Evolutionary conservation across 257 asterid genomes (phyloP).

Genomic region (Echites panduratus): DNA sequence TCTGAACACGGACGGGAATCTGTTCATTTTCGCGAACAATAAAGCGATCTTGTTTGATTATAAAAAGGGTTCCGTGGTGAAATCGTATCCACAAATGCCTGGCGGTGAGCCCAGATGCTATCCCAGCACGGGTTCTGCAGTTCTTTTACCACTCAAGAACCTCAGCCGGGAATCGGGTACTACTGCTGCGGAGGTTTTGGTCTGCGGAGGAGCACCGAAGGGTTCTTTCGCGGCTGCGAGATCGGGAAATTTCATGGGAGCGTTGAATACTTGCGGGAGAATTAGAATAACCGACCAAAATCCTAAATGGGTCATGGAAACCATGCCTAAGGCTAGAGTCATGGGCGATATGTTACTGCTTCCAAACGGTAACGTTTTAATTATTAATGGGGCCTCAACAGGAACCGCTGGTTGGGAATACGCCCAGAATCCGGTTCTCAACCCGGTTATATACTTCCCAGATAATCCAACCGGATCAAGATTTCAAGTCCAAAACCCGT

Average conservation of each 20-base stretch:
- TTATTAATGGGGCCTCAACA: constrained; percentile 32
- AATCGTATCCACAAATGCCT: constrained; percentile 27
- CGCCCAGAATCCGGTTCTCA: constrained; percentile 28
- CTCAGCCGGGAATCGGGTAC: not conserved
- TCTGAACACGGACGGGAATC: constrained; percentile 37
- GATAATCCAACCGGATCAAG: constrained; percentile 2
- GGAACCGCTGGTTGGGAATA: constrained; percentile 41
- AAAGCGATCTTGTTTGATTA: constrained; percentile 36
- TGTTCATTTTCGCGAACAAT: constrained; percentile 42
- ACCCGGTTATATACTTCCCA: constrained; percentile 32
- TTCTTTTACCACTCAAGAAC: constrained; percentile 35
- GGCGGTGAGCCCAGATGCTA: constrained; percentile 40
- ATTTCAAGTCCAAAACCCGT: constrained; percentile 24
- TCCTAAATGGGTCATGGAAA: constrained; percentile 46
- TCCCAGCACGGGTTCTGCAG: constrained; percentile 45
- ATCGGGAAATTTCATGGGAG: constrained; percentile 23
- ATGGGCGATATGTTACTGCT: constrained; percentile 49
- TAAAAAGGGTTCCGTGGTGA: constrained; percentile 13
- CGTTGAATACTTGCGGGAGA: constrained; percentile 37
- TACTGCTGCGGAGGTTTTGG: constrained; percentile 29
- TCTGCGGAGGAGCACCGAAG: constrained; percentile 44
- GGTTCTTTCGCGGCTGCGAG: constrained; percentile 21
- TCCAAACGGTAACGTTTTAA: constrained; percentile 34
- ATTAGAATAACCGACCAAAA: constrained; percentile 29
- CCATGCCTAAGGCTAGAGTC: constrained; percentile 38